Evolutionary conservation across 164 flowering plant species (phyloP), one percentile per base, ranked within the genome.

Genomic region (Macadamia integrifolia): DNA sequence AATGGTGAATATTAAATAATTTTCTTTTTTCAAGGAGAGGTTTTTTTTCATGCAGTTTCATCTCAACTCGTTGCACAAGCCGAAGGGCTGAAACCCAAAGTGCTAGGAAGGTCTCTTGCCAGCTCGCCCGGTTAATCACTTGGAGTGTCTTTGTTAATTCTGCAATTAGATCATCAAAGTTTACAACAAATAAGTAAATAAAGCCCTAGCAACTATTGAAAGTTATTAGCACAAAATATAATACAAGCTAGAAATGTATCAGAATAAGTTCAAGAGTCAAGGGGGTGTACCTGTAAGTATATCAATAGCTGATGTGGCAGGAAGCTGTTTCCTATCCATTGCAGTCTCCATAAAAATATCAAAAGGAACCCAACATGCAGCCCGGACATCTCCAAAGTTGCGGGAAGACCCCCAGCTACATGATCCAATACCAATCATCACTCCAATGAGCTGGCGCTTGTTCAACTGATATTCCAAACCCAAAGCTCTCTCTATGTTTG

Each of bases 21-120:
- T 71, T 62, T 56, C 49, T 64, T 56, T 65, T 56, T 65, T 65
- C 64, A 15, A 35, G 8, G 53, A 69, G 42, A 55, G 53, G 58
- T 44, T 28, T 31, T 6, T 60, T 59, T 52, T 52, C 61, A 13
- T 9, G 61, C 28, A 68, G 73, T 56, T 58, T 59, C 40, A 68
- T 78, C 86, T 79, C 70, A 76, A 93, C 98, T 80, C 97, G 84
- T 72, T 93, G 93, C 68, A 91, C 91, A 79, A 93, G 96, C 64
- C 95, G 86, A 69, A 93, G 85, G 60, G 90, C 92, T 58, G 98
- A 82, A 66, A 87, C 74, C 95, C 97, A 93, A 49, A 93, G 83
- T 12, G 87, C 90, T 70, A 83, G 85, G 80, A 93, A 91, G 35
- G 98, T 86, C 74, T 93, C 91, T 70, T 91, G 91, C 98, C 98